phyloP scores from a whole-genome alignment of 1,284 basidiomycete species.

The Tylopilus sp. region DNA sequence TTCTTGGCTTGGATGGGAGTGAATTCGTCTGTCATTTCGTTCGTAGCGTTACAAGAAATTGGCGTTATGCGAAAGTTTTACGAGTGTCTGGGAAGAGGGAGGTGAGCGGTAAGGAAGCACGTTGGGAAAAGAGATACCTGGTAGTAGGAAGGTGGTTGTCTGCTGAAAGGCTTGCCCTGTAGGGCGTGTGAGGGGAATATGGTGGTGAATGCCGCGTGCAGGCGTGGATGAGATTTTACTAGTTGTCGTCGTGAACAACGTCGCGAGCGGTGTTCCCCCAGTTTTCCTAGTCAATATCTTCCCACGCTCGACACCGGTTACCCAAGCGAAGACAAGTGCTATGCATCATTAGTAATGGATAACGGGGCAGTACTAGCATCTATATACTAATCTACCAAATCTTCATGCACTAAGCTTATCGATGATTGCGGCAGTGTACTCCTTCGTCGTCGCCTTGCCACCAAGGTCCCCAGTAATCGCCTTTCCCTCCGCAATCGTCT shows the following conservation, averaged over 20 bases:
- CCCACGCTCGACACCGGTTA: slow-evolving; percentile 22
- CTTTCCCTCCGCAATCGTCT: slow-evolving; percentile 96
- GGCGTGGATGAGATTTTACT: slow-evolving; percentile 47
- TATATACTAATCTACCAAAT: slow-evolving; percentile 1
- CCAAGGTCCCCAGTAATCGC: slow-evolving; percentile 89
- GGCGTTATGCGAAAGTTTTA: slow-evolving; percentile 49
- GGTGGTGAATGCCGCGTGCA: slow-evolving; percentile 55
- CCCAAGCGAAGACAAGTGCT: slow-evolving; percentile 8
- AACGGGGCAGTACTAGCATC: neutral
- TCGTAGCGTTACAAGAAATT: slow-evolving; percentile 57
- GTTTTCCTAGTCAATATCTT: slow-evolving; percentile 26
- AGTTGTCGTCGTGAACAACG: slow-evolving; percentile 40
- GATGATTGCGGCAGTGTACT: slow-evolving; percentile 88
- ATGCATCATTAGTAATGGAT: slow-evolving; percentile 4
- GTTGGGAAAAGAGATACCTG: slow-evolving; percentile 37
- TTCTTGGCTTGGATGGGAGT: slow-evolving; percentile 56
- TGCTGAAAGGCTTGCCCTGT: slow-evolving; percentile 73
- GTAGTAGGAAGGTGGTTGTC: slow-evolving; percentile 42
- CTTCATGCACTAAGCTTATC: slow-evolving; percentile 54
- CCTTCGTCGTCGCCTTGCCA: slow-evolving; percentile 80
- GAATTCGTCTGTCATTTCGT: slow-evolving; percentile 79
- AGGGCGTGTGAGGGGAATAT: slow-evolving; percentile 71
- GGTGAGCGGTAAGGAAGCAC: slow-evolving; percentile 6
- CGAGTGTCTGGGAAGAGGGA: slow-evolving; percentile 33
- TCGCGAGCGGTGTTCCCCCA: neutral